A percentile compares a stretch with the other conserved stretches of the same genome.
These are phyloP conservation scores for Ochromonas danica DNA, from an alignment of 108 stramenopile genomes.

Conservation along the genomic window DNA sequence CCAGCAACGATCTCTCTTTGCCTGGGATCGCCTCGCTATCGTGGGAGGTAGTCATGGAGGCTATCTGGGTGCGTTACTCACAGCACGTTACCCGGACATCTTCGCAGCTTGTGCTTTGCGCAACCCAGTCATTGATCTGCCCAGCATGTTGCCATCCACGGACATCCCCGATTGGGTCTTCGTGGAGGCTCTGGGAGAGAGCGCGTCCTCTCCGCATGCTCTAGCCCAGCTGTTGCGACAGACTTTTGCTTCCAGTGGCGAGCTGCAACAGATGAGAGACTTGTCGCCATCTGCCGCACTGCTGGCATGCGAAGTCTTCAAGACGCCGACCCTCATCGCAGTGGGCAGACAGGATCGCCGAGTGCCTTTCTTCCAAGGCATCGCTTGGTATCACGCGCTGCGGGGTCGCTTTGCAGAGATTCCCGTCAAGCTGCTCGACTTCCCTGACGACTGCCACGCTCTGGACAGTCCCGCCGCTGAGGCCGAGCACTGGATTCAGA, in stretches of 20 bases:
- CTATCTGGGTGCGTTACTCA: constrained; percentile 74
- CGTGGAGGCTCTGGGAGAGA: constrained; percentile 66
- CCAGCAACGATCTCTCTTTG: no score
- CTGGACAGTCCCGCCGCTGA: constrained; percentile 65
- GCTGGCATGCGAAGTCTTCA: not conserved
- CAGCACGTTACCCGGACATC: constrained; percentile 73
- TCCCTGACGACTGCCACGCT: constrained; percentile 73
- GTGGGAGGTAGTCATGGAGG: constrained; percentile 89
- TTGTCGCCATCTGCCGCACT: constrained; percentile 60
- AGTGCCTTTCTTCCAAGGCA: constrained; percentile 70
- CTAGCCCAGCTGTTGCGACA: not conserved
- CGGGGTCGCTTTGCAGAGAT: constrained; percentile 35
- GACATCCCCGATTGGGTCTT: constrained; percentile 93
- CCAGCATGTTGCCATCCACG: constrained; percentile 74
- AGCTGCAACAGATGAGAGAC: constrained; percentile 44
- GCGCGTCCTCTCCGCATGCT: not conserved
- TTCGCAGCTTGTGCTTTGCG: constrained; percentile 82
- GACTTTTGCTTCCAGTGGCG: constrained; percentile 1
- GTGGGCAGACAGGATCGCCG: constrained; percentile 72
- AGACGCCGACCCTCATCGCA: constrained; percentile 77
- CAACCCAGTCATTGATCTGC: constrained; percentile 88
- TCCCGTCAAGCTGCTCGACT: constrained; percentile 64
- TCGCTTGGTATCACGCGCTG: constrained; percentile 72
- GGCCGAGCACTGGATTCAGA: constrained; percentile 75
- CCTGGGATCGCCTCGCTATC: no score